Percentiles rank a stretch among this genome's conserved stretches.
Conservation (phyloP, 139 green algal genomes). For the Tetraselmis striata region DNA sequence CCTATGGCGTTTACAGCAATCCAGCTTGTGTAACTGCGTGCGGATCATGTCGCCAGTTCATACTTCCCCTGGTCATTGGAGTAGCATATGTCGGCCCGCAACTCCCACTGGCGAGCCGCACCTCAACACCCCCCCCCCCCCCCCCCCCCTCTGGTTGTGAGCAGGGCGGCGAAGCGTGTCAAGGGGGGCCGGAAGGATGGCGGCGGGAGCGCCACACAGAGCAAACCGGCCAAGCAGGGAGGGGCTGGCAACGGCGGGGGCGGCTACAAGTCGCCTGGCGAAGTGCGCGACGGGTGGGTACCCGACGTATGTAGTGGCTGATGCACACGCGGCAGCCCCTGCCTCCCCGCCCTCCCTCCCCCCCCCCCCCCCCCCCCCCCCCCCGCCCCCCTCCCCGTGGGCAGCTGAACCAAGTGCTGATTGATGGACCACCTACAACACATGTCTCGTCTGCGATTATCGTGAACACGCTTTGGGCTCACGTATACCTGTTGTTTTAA, state of each 20-base stretch:
- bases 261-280: constrained; percentile 2
- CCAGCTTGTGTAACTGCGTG: too few relatives aligned
- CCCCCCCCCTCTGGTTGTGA: too few relatives aligned
- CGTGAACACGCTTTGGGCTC: too few relatives aligned
- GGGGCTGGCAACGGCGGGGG: neutral
- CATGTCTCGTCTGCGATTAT: too few relatives aligned
- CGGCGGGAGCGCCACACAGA: neutral
- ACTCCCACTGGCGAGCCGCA: too few relatives aligned
- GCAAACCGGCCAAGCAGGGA: neutral
- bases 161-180: neutral
- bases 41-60: too few relatives aligned
- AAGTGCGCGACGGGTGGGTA: neutral
- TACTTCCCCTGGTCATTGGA: too few relatives aligned
- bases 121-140: too few relatives aligned
- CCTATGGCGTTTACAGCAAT: too few relatives aligned
- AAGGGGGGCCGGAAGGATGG: neutral
- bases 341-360: neutral
- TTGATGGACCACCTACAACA: too few relatives aligned
- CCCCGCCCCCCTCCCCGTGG: constrained; percentile 12
- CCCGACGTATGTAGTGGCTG: constrained; percentile 1
- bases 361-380: constrained; percentile 10
- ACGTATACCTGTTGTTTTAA: too few relatives aligned
- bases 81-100: too few relatives aligned
- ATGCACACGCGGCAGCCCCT: constrained; percentile 2
- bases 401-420: neutral